phyloP scores from a whole-genome alignment of 768 basidiomycete genomes.

The Dacryopinax spathularia region DNA sequence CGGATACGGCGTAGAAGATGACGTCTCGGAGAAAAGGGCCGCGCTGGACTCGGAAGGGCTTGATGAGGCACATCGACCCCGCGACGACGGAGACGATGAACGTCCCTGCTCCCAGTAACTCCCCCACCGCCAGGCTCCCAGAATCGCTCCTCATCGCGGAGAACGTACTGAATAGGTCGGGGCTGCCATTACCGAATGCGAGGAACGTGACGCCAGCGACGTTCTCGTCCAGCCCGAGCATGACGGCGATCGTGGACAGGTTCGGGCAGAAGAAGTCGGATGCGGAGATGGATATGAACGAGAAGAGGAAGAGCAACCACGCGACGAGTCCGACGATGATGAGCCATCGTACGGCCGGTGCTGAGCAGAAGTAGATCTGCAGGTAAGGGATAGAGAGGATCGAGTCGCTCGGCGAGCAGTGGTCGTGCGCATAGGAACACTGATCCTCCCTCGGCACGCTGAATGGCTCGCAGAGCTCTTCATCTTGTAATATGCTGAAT shows the following conservation, averaged over 20 bases:
- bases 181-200: constrained; percentile 94
- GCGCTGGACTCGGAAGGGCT: constrained; percentile 73
- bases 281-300: constrained; percentile 85
- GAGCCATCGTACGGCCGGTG: constrained; percentile 39
- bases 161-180: constrained; percentile 92
- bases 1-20: constrained; percentile 80
- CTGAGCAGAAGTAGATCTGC: constrained; percentile 54
- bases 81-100: constrained; percentile 96
- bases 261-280: constrained; percentile 98
- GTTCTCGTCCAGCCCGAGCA: constrained; percentile 79
- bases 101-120: constrained; percentile 84
- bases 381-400: constrained; percentile 60
- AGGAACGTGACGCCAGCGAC: constrained; percentile 94
- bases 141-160: constrained; percentile 77
- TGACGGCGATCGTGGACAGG: constrained; percentile 71
- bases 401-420: constrained; percentile 47
- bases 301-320: constrained; percentile 88
- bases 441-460: constrained; percentile 40
- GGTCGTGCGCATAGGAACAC: constrained; percentile 45
- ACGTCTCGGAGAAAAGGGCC: constrained; percentile 84
- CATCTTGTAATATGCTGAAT: neutral
- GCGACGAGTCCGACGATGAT: constrained; percentile 37
- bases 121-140: constrained; percentile 83
- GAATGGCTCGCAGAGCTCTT: constrained; percentile 41
- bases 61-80: constrained; percentile 95